phyloP scores from a whole-genome alignment of 129 eudicot genomes.

The Chrysanthemum seticuspe region DNA sequence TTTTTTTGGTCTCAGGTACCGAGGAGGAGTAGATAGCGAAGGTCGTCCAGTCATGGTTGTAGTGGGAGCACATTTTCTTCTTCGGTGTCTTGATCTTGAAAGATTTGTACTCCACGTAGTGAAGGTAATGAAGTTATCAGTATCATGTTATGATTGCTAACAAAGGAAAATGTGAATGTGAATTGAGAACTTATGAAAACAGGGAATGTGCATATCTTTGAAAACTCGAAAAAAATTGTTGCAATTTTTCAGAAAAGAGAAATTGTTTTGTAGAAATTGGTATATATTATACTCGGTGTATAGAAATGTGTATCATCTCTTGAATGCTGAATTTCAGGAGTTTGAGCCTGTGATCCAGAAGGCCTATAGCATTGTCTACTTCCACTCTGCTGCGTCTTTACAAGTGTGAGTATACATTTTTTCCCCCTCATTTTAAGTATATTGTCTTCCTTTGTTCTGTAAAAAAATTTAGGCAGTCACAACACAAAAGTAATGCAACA shows the following conservation, averaged over 20 bases:
- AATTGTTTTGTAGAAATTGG: not conserved
- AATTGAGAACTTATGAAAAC: no score
- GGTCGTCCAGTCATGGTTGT: slow-evolving; percentile 97
- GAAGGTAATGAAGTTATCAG: slow-evolving; percentile 53
- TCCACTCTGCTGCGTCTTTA: slow-evolving; percentile 96
- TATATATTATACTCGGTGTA: not conserved
- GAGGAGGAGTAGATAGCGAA: slow-evolving; percentile 97
- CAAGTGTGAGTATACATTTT: slow-evolving; percentile 61
- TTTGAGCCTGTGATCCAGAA: slow-evolving; percentile 95
- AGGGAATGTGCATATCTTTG: no score
- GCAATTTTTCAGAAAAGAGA: not conserved
- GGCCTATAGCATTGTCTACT: slow-evolving; percentile 84
- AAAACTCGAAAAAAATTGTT: no score
- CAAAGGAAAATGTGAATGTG: not conserved
- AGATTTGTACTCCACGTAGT: slow-evolving; percentile 81
- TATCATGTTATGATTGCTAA: not conserved
- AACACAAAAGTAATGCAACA: not conserved
- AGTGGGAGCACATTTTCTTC: slow-evolving; percentile 97
- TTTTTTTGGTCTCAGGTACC: slow-evolving; percentile 52
- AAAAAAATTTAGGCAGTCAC: not conserved
- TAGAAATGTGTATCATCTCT: not conserved
- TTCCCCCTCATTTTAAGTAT: not conserved
- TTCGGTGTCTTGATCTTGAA: slow-evolving; percentile 97
- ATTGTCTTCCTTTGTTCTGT: not conserved
- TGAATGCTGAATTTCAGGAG: slow-evolving; percentile 60